Evolutionary conservation across 2,329 filamentous ascomycete genomes (phyloP), one percentile per base, ranked within the genome.

Genomic region (Xylaria sp.): DNA sequence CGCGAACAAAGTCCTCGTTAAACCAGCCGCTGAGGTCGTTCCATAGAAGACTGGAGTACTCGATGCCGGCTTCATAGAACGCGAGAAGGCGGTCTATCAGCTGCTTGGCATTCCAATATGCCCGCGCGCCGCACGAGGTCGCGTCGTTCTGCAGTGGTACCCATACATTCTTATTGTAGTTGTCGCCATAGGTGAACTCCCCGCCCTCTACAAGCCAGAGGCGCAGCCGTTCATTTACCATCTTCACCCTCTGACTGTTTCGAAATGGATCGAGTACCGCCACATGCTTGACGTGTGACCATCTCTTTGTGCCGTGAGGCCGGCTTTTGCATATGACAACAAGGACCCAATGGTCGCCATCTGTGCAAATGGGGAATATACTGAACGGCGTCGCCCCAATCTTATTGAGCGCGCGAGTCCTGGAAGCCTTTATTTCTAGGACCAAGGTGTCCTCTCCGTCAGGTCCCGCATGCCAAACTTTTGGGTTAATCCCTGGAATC

Each of bases 31-130:
- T 65, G 10, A 74, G 25, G 1, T 63, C 56, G 3, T 25, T 9
- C 74, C 74, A 77, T 25, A 77, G 28, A 0, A 6, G 41, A 6
- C 71, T 68, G n/a, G 65, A 2, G 28, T 73, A 72, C 7, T 9
- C 4, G 0, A 9, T 3, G 0, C 37, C 54, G 0, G n/a, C 10
- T 57, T 68, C 70, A 18, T 68, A n/a, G 2, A 70, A 20, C 7
- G 50, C 18, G 2, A 72, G 58, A 15, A 77, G 62, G 6, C 75
- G 73, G 23, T 74, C 58, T 41, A 78, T 61, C 2, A 74, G 52
- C 54, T 72, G 65, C 59, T 70, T 77, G n/a, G 63, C 72, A 12
- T 66, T 32, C 76, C 71, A 76, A 65, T 72, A 78, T 1, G 50
- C 39, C 32, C 75, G 73, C 5, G 69, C 71, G 18, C 75, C 76